Conservation (phyloP, 2,329 filamentous ascomycete species). For the Botrytis medusae region DNA sequence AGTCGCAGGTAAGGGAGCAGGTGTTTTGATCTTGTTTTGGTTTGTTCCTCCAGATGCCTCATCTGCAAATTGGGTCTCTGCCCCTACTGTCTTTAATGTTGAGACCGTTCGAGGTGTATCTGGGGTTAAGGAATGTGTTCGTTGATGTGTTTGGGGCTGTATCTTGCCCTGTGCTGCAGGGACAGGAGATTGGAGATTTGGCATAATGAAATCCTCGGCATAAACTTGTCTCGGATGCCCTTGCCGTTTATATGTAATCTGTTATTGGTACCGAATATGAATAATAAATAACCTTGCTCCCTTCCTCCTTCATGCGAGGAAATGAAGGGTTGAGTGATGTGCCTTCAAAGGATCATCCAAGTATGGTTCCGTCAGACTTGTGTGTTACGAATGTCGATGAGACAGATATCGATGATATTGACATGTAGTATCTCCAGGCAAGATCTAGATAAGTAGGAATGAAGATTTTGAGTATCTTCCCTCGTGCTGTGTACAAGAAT, state of each 20-base stretch:
- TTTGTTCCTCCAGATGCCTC: conserved; percentile 24
- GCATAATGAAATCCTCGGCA: conserved; percentile 26
- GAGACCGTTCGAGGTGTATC: conserved; percentile 23
- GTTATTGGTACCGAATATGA: conserved; percentile 14
- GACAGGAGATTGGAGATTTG: conserved; percentile 23
- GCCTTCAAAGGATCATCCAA: conserved; percentile 1
- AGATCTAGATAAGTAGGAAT: background rate
- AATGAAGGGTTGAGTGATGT: conserved; percentile 2
- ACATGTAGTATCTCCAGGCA: background rate
- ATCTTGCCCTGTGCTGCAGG: conserved; percentile 20
- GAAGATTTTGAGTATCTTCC: background rate
- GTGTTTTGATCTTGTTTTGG: conserved; percentile 20
- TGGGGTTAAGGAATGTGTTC: conserved; percentile 24
- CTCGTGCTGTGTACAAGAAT: background rate
- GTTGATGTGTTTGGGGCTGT: conserved; percentile 18
- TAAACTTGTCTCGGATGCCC: conserved; percentile 25
- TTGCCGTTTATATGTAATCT: conserved; percentile 25
- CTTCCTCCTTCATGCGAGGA: conserved; percentile 15
- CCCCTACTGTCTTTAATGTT: conserved; percentile 33
- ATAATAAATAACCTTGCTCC: conserved; percentile 18
- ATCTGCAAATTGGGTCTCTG: conserved; percentile 32
- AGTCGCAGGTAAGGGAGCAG: conserved; percentile 23
- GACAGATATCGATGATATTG: background rate
- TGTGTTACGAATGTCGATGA: background rate
- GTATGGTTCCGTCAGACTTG: background rate